These are phyloP conservation scores for Paraconiothyrium sp. DNA, from an alignment of 2,329 filamentous ascomycete species.

Conservation along the genomic window DNA sequence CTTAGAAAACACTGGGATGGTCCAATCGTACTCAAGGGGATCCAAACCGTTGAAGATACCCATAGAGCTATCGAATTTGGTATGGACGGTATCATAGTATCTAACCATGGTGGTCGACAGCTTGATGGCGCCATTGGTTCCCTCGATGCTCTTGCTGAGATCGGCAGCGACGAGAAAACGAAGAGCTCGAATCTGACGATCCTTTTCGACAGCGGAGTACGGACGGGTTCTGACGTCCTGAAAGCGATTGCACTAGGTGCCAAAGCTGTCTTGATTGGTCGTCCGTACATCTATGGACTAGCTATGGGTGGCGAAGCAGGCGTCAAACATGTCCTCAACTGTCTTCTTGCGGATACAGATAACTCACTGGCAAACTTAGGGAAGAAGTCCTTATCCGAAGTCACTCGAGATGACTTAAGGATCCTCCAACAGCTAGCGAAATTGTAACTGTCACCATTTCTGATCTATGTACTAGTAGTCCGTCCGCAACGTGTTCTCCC, in stretches of 20 bases:
- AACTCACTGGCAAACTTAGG: slow-evolving; percentile 46
- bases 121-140: slow-evolving; percentile 47
- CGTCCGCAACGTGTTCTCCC: no score
- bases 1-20: slow-evolving; percentile 48
- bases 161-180: slow-evolving; percentile 43
- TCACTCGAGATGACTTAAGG: slow-evolving; percentile 41
- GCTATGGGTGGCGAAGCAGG: slow-evolving; percentile 50
- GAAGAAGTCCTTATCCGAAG: slow-evolving; percentile 39
- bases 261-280: slow-evolving; percentile 47
- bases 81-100: slow-evolving; percentile 51
- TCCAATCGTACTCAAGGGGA: slow-evolving; percentile 52
- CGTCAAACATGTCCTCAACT: slow-evolving; percentile 49
- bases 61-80: slow-evolving; percentile 45
- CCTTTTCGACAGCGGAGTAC: slow-evolving; percentile 50
- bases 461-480: neutral
- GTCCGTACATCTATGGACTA: slow-evolving; percentile 50
- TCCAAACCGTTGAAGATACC: slow-evolving; percentile 51
- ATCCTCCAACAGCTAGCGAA: slow-evolving; percentile 37
- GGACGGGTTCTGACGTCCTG: slow-evolving; percentile 47
- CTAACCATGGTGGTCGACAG: slow-evolving; percentile 51
- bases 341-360: slow-evolving; percentile 45
- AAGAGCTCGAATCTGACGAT: slow-evolving; percentile 42
- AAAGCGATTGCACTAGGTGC: slow-evolving; percentile 51
- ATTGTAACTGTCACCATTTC: slow-evolving; percentile 27
- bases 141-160: slow-evolving; percentile 49